Evolutionary conservation across 805 yeast species (phyloP).

Genomic region (Kodamaea leandrae): DNA sequence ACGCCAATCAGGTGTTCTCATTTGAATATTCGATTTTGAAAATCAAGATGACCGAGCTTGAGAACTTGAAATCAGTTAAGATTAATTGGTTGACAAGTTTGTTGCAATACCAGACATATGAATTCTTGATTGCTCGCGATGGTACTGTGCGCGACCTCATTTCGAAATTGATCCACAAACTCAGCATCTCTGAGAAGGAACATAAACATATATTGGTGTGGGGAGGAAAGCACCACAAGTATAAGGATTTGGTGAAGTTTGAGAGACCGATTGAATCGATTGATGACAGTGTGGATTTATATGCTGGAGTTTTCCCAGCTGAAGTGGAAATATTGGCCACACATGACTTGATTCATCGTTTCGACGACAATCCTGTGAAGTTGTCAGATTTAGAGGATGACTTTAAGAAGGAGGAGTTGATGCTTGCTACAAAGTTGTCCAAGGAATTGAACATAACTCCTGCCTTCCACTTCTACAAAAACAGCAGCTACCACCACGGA

Average conservation of each 20-base stretch:
- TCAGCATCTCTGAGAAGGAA: slow-evolving; percentile 49
- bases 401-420: slow-evolving; percentile 22
- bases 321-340: slow-evolving; percentile 39
- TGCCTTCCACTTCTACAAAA: slow-evolving; percentile 76
- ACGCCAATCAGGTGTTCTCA: slow-evolving; percentile 41
- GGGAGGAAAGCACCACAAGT: slow-evolving; percentile 47
- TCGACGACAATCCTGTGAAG: slow-evolving; percentile 19
- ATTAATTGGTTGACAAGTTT: slow-evolving; percentile 72
- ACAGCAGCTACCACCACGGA: slow-evolving; percentile 68
- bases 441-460: slow-evolving; percentile 48
- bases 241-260: slow-evolving; percentile 36
- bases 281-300: slow-evolving; percentile 34
- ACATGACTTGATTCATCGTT: slow-evolving; percentile 33
- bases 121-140: slow-evolving; percentile 63
- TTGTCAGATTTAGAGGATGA: slow-evolving; percentile 26
- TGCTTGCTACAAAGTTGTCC: slow-evolving; percentile 19
- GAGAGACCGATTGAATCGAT: slow-evolving; percentile 35
- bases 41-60: slow-evolving; percentile 72
- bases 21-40: slow-evolving; percentile 77
- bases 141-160: slow-evolving; percentile 57
- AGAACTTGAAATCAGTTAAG: slow-evolving; percentile 63
- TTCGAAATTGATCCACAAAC: slow-evolving; percentile 53
- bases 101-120: slow-evolving; percentile 65
- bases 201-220: slow-evolving; percentile 53
- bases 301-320: slow-evolving; percentile 42